Percentiles rank a stretch among this genome's conserved stretches.
These are phyloP conservation scores for Mycena citricolor DNA, from an alignment of 1,284 basidiomycete genomes.

Conservation along the genomic window DNA sequence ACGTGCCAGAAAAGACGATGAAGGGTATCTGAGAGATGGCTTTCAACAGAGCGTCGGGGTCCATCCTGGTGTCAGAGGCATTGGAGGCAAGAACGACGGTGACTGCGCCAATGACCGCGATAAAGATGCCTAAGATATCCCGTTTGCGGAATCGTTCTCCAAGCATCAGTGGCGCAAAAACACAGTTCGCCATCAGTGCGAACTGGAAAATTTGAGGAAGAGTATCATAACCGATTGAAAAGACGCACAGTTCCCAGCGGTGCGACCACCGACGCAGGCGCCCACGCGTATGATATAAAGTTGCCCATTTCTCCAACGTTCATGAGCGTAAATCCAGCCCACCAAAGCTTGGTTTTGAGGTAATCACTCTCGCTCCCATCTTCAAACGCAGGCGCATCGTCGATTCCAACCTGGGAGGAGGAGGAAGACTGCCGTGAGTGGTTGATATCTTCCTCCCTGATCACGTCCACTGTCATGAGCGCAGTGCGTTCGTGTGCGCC, in stretches of 20 bases:
- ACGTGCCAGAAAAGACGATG: constrained; percentile 69
- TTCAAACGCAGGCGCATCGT: constrained; percentile 15
- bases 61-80: constrained; percentile 66
- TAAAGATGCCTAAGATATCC: constrained; percentile 85
- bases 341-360: constrained; percentile 85
- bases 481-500: constrained; percentile 14
- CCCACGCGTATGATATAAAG: constrained; percentile 76
- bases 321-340: constrained; percentile 88
- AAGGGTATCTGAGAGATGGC: constrained; percentile 76
- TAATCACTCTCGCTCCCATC: constrained; percentile 62
- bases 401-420: constrained; percentile 5
- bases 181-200: constrained; percentile 91
- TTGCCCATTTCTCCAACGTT: constrained; percentile 91
- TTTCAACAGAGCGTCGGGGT: constrained; percentile 64
- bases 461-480: constrained; percentile 20
- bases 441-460: constrained; percentile 20
- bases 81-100: constrained; percentile 89
- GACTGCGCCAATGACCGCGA: constrained; percentile 83
- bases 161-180: constrained; percentile 90
- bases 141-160: constrained; percentile 72
- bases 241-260: constrained; percentile 85
- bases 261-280: constrained; percentile 93
- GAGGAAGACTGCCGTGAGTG: too few relatives aligned
- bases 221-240: constrained; percentile 1
- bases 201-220: constrained; percentile 47